These are phyloP conservation scores for Lachancea cidri DNA, from an alignment of 805 yeast genomes.

Conservation along the genomic window DNA sequence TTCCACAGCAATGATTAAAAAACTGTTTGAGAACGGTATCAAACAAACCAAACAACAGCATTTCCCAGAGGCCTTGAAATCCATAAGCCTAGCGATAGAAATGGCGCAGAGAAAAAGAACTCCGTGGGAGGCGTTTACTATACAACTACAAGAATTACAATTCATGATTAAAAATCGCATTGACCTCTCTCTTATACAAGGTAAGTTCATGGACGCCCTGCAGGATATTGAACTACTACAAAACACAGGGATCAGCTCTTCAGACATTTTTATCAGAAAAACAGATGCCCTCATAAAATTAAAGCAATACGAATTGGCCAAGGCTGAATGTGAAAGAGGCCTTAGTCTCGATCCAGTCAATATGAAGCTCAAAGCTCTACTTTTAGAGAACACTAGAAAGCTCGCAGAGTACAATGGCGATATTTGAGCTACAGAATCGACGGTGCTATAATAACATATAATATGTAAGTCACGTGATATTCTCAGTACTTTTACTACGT, in stretches of 20 bases:
- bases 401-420: constrained; percentile 30
- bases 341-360: constrained; percentile 56
- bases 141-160: constrained; percentile 62
- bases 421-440: background rate
- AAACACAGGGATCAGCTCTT: constrained; percentile 50
- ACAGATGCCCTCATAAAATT: constrained; percentile 59
- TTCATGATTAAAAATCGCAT: constrained; percentile 65
- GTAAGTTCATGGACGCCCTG: constrained; percentile 52
- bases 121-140: constrained; percentile 69
- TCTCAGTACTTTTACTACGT: no score
- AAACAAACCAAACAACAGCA: constrained; percentile 48
- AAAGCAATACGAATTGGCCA: constrained; percentile 58
- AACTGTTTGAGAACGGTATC: constrained; percentile 60
- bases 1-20: constrained; percentile 50
- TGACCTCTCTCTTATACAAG: constrained; percentile 57
- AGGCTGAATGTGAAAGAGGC: constrained; percentile 68
- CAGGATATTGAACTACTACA: constrained; percentile 65
- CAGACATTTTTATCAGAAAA: constrained; percentile 69
- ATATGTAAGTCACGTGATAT: background rate
- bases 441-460: background rate
- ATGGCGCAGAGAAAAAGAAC: constrained; percentile 58
- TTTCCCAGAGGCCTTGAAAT: constrained; percentile 56
- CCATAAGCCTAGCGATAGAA: constrained; percentile 60
- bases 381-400: constrained; percentile 23
- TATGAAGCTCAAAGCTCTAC: constrained; percentile 25